Percentiles rank a stretch among this genome's conserved stretches.
Conservation (phyloP, 352 stramenopile genomes). For the Pythium volutum region DNA sequence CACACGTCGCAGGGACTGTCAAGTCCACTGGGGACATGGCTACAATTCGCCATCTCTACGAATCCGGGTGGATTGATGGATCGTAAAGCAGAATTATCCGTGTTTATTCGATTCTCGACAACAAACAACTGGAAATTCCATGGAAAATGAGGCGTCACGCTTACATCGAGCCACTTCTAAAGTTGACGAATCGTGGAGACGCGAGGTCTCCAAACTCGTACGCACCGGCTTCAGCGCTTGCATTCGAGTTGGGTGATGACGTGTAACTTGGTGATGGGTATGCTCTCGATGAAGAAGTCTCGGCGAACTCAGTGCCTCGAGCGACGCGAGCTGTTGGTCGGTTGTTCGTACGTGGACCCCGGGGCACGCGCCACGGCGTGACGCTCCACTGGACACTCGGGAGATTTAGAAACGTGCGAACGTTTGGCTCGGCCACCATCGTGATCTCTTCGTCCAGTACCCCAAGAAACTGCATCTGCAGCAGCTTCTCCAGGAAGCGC, state of each 20-base stretch:
- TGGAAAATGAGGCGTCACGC: not conserved
- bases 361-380: slow-evolving; percentile 34
- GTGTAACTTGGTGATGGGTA: slow-evolving; percentile 18
- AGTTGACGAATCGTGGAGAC: slow-evolving; percentile 31
- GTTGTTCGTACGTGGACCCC: not conserved
- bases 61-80: too few species aligned
- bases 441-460: slow-evolving; percentile 67
- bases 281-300: slow-evolving; percentile 8
- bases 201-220: slow-evolving; percentile 15
- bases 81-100: not conserved
- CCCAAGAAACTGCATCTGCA: slow-evolving; percentile 56
- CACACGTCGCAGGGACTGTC: slow-evolving; percentile 18
- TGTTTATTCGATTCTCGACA: not conserved
- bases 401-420: slow-evolving; percentile 65
- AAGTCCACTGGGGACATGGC: slow-evolving; percentile 1
- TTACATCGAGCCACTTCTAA: slow-evolving; percentile 61
- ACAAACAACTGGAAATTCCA: not conserved
- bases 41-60: not conserved
- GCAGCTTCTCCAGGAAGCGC: slow-evolving; percentile 55
- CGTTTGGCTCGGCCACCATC: slow-evolving; percentile 58
- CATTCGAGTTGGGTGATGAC: slow-evolving; percentile 27
- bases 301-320: not conserved
- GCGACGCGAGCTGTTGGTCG: not conserved
- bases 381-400: slow-evolving; percentile 70
- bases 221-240: slow-evolving; percentile 9